Percentiles rank a stretch among this genome's conserved stretches.
phyloP scores from a whole-genome alignment of 148 eudicot genomes.

The Limonium bicolor region DNA sequence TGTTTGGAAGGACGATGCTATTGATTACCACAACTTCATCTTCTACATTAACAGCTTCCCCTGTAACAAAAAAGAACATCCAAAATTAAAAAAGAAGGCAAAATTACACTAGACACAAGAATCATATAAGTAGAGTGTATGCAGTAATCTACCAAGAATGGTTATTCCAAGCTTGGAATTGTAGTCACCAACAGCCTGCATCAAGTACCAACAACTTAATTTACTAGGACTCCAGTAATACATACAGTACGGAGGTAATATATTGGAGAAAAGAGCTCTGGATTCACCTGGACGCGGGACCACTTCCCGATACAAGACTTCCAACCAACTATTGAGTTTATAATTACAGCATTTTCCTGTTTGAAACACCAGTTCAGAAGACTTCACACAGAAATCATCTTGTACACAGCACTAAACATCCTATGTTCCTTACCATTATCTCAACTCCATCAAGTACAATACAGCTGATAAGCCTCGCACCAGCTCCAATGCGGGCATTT shows the following conservation, averaged over 20 bases:
- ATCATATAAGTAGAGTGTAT: not conserved
- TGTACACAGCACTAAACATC: not conserved
- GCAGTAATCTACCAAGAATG: conserved; percentile 36
- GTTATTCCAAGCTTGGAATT: conserved; percentile 64
- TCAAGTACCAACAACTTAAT: not conserved
- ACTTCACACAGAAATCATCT: not conserved
- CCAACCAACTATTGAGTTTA: conserved; percentile 58
- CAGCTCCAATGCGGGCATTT: conserved; percentile 59
- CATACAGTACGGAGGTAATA: no score
- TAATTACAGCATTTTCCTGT: conserved; percentile 66
- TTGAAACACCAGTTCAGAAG: conserved; percentile 2
- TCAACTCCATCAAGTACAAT: conserved; percentile 59
- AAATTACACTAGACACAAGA: not conserved
- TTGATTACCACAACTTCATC: conserved; percentile 61
- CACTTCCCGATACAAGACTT: conserved; percentile 56
- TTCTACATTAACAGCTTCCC: conserved; percentile 58
- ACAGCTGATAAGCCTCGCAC: conserved; percentile 50
- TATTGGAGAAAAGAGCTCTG: not conserved
- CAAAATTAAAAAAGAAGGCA: not conserved
- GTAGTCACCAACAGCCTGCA: conserved; percentile 60
- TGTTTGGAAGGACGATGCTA: conserved; percentile 64
- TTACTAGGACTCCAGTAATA: no score
- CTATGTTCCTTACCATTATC: conserved; percentile 25
- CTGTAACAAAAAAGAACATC: conserved; percentile 11
- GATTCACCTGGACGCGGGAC: conserved; percentile 55